These are phyloP conservation scores for Gossypium schwendimanii DNA, from an alignment of 441 rosid genomes.

Conservation along the genomic window DNA sequence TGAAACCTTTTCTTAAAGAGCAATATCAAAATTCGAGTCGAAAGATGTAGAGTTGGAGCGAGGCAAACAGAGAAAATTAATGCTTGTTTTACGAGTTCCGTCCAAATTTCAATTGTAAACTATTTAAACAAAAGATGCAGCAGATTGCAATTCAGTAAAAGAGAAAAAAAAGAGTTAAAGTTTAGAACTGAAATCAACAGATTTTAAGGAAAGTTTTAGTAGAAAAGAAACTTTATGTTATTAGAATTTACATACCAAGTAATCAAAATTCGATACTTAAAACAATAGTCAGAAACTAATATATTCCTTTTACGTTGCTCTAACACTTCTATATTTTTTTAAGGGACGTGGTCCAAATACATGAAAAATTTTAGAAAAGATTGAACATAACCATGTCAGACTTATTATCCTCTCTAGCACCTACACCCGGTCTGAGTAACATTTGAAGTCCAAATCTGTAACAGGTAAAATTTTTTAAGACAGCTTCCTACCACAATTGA, in stretches of 20 bases:
- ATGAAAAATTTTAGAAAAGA: background rate
- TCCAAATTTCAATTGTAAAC: background rate
- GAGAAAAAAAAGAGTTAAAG: background rate
- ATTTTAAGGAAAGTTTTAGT: background rate
- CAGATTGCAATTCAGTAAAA: background rate
- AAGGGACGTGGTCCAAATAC: background rate
- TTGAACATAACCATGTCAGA: background rate
- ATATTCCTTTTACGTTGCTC: constrained; percentile 5
- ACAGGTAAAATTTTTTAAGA: background rate
- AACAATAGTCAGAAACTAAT: background rate
- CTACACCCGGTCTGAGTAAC: background rate
- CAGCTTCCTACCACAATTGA: background rate
- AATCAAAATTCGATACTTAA: background rate
- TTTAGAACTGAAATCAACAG: background rate
- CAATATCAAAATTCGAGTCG: background rate
- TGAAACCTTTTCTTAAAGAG: too few relatives aligned
- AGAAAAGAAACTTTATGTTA: background rate
- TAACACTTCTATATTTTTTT: background rate
- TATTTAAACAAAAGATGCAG: background rate
- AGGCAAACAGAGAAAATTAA: background rate
- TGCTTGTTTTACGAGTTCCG: background rate
- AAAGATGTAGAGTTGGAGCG: background rate
- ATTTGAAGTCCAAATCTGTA: background rate
- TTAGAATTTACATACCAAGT: background rate
- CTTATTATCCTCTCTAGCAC: background rate